phyloP scores from a whole-genome alignment of 2,329 filamentous ascomycete genomes.

The Acephala macrosclerotiorum region DNA sequence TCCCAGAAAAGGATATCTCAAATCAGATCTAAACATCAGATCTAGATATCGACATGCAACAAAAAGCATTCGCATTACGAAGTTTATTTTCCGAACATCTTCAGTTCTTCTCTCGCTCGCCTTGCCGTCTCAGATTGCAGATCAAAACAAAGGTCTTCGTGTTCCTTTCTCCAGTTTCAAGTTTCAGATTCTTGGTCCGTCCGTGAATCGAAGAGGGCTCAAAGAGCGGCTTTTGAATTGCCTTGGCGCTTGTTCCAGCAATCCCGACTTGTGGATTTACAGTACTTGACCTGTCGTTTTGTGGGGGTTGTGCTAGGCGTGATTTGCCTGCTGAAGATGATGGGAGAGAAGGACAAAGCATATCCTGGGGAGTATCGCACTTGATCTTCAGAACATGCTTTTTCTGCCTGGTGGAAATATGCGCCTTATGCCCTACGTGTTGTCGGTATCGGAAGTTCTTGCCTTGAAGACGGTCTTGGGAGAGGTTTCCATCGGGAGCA shows the following conservation, averaged over 20 bases:
- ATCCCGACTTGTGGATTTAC: background rate
- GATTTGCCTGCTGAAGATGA: background rate
- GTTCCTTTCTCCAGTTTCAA: background rate
- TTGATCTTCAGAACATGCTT: background rate
- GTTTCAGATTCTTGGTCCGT: background rate
- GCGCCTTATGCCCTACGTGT: too few relatives aligned
- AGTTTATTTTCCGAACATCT: background rate
- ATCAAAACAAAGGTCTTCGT: background rate
- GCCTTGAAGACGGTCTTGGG: too few relatives aligned
- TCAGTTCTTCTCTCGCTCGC: background rate
- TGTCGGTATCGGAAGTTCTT: too few relatives aligned
- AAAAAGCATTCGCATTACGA: background rate
- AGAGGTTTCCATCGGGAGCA: too few relatives aligned
- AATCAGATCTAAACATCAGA: background rate
- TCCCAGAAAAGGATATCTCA: background rate
- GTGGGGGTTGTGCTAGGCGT: background rate
- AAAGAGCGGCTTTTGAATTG: too few relatives aligned
- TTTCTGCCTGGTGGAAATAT: background rate
- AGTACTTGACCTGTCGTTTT: too few relatives aligned
- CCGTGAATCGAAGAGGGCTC: too few relatives aligned
- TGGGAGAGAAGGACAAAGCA: background rate
- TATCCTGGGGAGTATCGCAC: background rate
- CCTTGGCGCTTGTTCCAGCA: background rate
- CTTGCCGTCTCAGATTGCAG: background rate
- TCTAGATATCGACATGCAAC: slow-evolving; percentile 5